Base-by-base conservation (phyloP, 371 early-diverging fungal species). In the Agmasoma carcini region DNA sequence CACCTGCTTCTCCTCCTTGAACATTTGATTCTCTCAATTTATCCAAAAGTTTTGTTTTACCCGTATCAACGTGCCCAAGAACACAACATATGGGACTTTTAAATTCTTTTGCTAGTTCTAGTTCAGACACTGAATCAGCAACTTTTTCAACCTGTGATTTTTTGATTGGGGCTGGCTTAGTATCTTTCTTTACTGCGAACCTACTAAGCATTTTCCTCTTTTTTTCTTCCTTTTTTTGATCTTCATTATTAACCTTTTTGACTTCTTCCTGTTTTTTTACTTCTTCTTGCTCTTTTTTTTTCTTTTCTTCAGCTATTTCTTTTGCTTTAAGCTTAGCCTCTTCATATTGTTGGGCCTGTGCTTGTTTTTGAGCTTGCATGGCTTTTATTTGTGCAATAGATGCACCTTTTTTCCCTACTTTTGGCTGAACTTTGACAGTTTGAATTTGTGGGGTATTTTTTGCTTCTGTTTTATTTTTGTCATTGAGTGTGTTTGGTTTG, bases 61-160 rank as follows among this genome's bases (percentile, higher is more conserved):
- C 99, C 15, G 96, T 93, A 77, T 98, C 99, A 70, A 96, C 99
- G 80, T 98, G 99, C 51, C 99, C 99, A 47, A 98, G 78, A 78
- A 98, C 92, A 80, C 88, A 87, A 79, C 90, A 90, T 75, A 97
- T 96, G 7, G 97, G 97, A 30, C 90, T 90, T 60, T 96, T 88
- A 62, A 91, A 77, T 65, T 90, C 78, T 54, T 86, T 87, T 65
- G 79, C 80, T 17, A 85, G 83, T 50, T 87, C 80, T 11, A 83
- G 82, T 9, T 79, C 85, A 70, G 14, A 86, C 87, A 11, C 81
- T 83, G 52, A 81, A 73, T 39, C 86, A 79, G 61, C 26, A 29
- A 9, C 17, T 31, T 26, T 62, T 37, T 58, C 43, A 22, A 17
- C 17, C 25, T 45, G 2, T 12, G 22, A 31, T 7, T 15, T 47